Percentiles rank a stretch among this genome's conserved stretches.
phyloP scores from a whole-genome alignment of 129 eudicot genomes.

The Solidago caesia region DNA sequence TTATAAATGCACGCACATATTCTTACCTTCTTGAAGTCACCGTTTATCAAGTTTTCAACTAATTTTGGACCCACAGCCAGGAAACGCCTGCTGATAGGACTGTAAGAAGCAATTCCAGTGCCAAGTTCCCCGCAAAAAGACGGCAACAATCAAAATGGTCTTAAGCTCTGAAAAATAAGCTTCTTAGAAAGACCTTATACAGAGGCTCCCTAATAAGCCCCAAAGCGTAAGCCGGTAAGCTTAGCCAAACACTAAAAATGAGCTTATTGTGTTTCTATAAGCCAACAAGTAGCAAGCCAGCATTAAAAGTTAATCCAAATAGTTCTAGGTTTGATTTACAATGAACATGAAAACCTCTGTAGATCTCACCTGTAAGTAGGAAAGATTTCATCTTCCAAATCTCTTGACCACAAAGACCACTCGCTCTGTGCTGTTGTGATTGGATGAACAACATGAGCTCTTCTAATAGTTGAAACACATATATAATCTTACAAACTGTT shows the following conservation, averaged over 20 bases:
- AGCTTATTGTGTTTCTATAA: no score
- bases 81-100: slow-evolving; percentile 55
- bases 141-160: not conserved
- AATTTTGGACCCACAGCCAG: slow-evolving; percentile 38
- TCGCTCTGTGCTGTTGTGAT: slow-evolving; percentile 59
- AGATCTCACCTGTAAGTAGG: slow-evolving; percentile 54
- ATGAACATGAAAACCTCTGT: no score
- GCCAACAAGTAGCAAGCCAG: not conserved
- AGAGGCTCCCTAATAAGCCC: no score
- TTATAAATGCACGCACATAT: not conserved
- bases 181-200: no score
- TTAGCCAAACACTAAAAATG: no score
- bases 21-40: slow-evolving; percentile 49
- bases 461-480: slow-evolving; percentile 63
- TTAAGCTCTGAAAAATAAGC: no score
- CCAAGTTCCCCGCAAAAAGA: slow-evolving; percentile 50
- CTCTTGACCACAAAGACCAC: slow-evolving; percentile 75
- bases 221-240: no score
- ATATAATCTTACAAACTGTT: slow-evolving; percentile 51
- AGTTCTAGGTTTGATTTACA: no score
- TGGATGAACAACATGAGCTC: slow-evolving; percentile 81
- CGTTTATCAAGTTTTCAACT: slow-evolving; percentile 31
- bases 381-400: slow-evolving; percentile 52
- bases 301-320: not conserved
- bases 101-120: slow-evolving; percentile 58